These are phyloP conservation scores for Solanum aculeatissimum DNA, from an alignment of 305 asterid species.

Conservation along the genomic window DNA sequence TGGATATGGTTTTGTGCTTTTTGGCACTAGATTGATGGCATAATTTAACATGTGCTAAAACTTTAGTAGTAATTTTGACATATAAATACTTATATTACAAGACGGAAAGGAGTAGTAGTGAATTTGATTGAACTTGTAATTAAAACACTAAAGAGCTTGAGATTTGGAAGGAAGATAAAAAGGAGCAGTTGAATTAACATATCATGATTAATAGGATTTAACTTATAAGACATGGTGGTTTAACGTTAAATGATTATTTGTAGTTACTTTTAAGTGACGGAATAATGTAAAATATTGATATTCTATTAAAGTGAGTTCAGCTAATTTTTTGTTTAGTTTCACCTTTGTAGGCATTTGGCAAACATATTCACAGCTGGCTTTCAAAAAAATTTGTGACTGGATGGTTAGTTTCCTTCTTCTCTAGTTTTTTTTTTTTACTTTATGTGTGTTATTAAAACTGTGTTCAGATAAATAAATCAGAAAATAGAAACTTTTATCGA, in stretches of 20 bases:
- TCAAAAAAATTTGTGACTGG: slow-evolving; percentile 28
- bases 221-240: neutral
- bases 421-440: neutral
- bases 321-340: neutral
- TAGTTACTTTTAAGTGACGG: neutral
- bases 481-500: neutral
- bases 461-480: neutral
- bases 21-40: neutral
- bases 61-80: neutral
- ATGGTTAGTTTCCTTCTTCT: slow-evolving; percentile 15
- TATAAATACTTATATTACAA: neutral
- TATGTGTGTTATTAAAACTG: neutral
- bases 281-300: neutral
- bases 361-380: slow-evolving; percentile 27
- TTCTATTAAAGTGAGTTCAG: neutral
- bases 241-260: neutral
- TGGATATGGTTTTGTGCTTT: neutral
- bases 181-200: neutral
- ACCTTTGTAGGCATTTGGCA: slow-evolving; percentile 19
- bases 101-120: neutral
- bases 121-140: neutral
- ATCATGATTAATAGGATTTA: neutral
- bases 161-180: neutral
- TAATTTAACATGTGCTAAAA: neutral
- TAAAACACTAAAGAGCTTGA: neutral